Evolutionary conservation across 805 yeast genomes (phyloP).

Genomic region (Saccharomycopsis synnaedendra): DNA sequence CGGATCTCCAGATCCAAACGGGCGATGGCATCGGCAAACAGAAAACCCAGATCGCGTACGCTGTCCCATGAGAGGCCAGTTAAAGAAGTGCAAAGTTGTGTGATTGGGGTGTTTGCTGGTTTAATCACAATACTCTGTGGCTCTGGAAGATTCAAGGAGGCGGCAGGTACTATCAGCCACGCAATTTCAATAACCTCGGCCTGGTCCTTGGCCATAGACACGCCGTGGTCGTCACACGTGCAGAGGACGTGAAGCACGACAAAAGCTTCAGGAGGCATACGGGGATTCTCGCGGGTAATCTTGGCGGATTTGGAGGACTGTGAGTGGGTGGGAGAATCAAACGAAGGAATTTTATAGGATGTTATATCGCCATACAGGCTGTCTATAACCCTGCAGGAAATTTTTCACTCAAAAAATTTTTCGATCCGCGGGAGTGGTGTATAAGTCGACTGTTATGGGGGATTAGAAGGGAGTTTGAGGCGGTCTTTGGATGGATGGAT

Average conservation of each 20-base stretch:
- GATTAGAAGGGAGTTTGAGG: too few relatives aligned
- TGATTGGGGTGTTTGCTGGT: constrained; percentile 57
- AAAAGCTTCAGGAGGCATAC: constrained; percentile 32
- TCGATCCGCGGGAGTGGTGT: too few relatives aligned
- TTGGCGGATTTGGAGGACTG: neutral
- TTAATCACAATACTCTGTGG: constrained; percentile 33
- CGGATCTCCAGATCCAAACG: constrained; percentile 23
- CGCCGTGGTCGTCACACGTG: constrained; percentile 55
- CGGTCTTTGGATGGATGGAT: too few relatives aligned
- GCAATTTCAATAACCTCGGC: constrained; percentile 58
- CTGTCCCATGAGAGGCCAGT: constrained; percentile 51
- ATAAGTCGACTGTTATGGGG: too few relatives aligned
- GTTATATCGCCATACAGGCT: too few relatives aligned
- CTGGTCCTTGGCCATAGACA: constrained; percentile 48
- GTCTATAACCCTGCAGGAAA: too few relatives aligned
- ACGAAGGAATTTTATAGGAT: too few relatives aligned
- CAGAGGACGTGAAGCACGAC: constrained; percentile 52
- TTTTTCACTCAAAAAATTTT: too few relatives aligned
- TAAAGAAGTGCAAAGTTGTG: constrained; percentile 39
- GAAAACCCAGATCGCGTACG: constrained; percentile 40
- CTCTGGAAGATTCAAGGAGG: constrained; percentile 20
- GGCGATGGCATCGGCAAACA: constrained; percentile 52
- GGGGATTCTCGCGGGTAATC: neutral
- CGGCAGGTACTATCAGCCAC: constrained; percentile 40
- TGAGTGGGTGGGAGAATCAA: too few relatives aligned